Conservation (phyloP, 2,329 filamentous ascomycete species). For the Chalara sp. region DNA sequence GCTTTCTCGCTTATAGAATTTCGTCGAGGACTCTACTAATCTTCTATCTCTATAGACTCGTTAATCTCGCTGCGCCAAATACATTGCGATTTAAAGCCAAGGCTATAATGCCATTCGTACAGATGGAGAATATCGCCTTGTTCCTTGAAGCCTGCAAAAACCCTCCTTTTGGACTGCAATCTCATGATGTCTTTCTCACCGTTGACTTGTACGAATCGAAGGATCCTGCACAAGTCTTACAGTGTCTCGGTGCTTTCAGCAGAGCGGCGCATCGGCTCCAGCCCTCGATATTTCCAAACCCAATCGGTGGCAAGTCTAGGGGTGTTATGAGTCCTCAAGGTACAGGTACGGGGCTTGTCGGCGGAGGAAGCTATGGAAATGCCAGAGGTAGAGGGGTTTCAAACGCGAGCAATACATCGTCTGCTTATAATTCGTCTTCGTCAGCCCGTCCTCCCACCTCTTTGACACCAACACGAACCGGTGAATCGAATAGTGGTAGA, state of each 20-base stretch:
- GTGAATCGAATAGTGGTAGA: slow-evolving; percentile 42
- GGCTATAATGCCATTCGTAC: slow-evolving; percentile 93
- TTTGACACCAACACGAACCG: slow-evolving; percentile 25
- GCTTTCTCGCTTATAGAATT: background rate
- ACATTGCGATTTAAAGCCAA: slow-evolving; percentile 79
- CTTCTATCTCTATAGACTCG: slow-evolving; percentile 45
- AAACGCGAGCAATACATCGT: slow-evolving; percentile 52
- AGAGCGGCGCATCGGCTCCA: slow-evolving; percentile 71
- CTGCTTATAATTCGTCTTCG: slow-evolving; percentile 36
- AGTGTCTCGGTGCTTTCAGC: slow-evolving; percentile 88
- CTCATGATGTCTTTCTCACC: slow-evolving; percentile 94
- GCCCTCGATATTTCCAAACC: slow-evolving; percentile 64
- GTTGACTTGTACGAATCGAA: slow-evolving; percentile 95
- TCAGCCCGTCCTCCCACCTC: slow-evolving; percentile 30
- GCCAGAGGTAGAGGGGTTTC: slow-evolving; percentile 41
- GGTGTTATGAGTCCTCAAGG: slow-evolving; percentile 59
- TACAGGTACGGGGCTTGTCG: slow-evolving; percentile 41
- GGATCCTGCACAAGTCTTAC: slow-evolving; percentile 90
- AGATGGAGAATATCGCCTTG: slow-evolving; percentile 99
- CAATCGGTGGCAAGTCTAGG: slow-evolving; percentile 65
- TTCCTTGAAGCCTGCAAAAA: slow-evolving; percentile 85
- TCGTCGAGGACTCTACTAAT: slow-evolving; percentile 4
- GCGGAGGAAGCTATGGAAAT: slow-evolving; percentile 30
- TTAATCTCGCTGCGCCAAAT: slow-evolving; percentile 71
- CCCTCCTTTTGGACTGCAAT: slow-evolving; percentile 77